Percentiles rank a stretch among this genome's conserved stretches.
Evolutionary conservation across 495 filamentous ascomycete genomes (phyloP).

Genomic region (Polyplosphaeria fusca): DNA sequence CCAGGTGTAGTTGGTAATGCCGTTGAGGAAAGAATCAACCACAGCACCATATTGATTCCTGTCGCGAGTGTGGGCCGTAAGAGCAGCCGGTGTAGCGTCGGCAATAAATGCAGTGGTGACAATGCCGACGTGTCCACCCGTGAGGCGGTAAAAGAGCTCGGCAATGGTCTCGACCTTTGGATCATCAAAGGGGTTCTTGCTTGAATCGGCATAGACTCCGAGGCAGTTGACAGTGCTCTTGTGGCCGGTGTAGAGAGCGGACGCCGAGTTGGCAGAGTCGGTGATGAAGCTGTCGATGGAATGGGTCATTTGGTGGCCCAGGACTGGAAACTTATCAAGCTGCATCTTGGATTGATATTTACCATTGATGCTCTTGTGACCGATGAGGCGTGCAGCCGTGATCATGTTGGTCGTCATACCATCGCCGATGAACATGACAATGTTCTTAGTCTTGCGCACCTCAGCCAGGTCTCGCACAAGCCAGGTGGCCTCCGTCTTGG

Average conservation of each 20-base stretch:
- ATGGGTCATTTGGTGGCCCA: constrained; percentile 53
- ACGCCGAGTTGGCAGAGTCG: constrained; percentile 72
- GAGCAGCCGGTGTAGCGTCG: constrained; percentile 68
- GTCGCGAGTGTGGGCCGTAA: constrained; percentile 62
- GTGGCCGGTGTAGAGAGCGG: constrained; percentile 69
- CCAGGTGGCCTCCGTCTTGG: constrained; percentile 65
- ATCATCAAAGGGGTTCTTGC: constrained; percentile 62
- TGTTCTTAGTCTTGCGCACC: constrained; percentile 69
- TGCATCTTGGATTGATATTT: constrained; percentile 64
- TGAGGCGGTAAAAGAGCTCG: constrained; percentile 64
- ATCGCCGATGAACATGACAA: constrained; percentile 73
- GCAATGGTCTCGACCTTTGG: constrained; percentile 76
- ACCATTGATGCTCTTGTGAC: constrained; percentile 70
- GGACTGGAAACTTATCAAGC: constrained; percentile 68
- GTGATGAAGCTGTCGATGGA: constrained; percentile 75
- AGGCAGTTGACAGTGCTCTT: constrained; percentile 72
- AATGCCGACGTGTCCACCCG: constrained; percentile 53
- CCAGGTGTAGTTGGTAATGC: constrained; percentile 60
- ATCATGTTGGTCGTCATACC: constrained; percentile 82
- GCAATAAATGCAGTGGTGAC: constrained; percentile 68
- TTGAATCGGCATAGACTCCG: constrained; percentile 69
- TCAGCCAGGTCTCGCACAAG: constrained; percentile 61
- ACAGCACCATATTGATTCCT: constrained; percentile 62
- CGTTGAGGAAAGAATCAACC: constrained; percentile 49
- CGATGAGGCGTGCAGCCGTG: constrained; percentile 63